These are phyloP conservation scores for Ogataea naganishii DNA, from an alignment of 805 yeast genomes.

Conservation along the genomic window DNA sequence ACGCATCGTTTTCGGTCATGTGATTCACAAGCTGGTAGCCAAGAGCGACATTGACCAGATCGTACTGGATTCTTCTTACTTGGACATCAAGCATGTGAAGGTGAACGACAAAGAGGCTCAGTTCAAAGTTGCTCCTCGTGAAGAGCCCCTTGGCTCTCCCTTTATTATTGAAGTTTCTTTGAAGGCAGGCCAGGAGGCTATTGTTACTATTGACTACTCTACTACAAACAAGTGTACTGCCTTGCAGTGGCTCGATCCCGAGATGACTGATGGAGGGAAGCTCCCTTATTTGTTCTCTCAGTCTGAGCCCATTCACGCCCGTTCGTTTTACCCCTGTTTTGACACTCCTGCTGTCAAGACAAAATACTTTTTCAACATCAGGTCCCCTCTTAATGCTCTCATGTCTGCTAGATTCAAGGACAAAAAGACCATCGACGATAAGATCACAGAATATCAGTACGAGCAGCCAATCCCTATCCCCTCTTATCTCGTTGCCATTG, in stretches of 20 bases:
- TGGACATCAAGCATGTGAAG: slow-evolving; percentile 35
- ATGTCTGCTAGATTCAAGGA: slow-evolving; percentile 47
- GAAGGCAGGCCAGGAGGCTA: slow-evolving; percentile 4
- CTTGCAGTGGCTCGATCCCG: slow-evolving; percentile 72
- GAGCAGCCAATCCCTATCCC: slow-evolving; percentile 81
- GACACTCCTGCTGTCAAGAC: slow-evolving; percentile 85
- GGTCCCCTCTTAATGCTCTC: slow-evolving; percentile 59
- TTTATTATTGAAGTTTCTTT: slow-evolving; percentile 26
- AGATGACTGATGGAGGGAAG: slow-evolving; percentile 63
- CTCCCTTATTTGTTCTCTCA: slow-evolving; percentile 77
- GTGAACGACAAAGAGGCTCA: slow-evolving; percentile 30
- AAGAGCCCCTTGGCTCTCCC: slow-evolving; percentile 54
- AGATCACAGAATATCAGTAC: slow-evolving; percentile 33
- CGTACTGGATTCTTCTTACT: slow-evolving; percentile 62
- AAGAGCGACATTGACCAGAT: slow-evolving; percentile 26
- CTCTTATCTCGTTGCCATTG: slow-evolving; percentile 73
- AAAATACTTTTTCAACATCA: slow-evolving; percentile 46
- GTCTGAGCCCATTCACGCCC: slow-evolving; percentile 86
- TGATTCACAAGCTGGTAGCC: slow-evolving; percentile 34
- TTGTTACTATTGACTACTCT: slow-evolving; percentile 41
- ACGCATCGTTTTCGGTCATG: slow-evolving; percentile 46
- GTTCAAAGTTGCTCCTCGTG: slow-evolving; percentile 29
- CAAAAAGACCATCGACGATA: slow-evolving; percentile 24
- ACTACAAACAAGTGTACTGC: slow-evolving; percentile 80
- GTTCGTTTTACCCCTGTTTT: slow-evolving; percentile 81